Conservation (phyloP, 2,329 filamentous ascomycete genomes). For the Incumbomyces delicatus region DNA sequence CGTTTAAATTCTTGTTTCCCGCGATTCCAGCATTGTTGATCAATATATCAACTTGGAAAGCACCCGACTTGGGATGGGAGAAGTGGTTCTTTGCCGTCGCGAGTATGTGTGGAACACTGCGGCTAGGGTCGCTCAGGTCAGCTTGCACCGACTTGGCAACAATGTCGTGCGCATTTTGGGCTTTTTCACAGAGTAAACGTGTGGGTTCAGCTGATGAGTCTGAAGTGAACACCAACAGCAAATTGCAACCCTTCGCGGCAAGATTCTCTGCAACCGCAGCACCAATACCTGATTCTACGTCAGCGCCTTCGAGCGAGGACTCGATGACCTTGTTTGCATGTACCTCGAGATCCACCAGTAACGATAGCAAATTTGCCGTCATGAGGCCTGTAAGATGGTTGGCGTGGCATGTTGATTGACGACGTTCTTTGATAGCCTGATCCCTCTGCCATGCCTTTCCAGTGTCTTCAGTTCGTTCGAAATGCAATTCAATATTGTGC, state of each 20-base stretch:
- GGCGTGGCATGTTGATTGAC: conserved; percentile 14
- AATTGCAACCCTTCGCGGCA: conserved; percentile 59
- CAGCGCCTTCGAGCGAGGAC: background rate
- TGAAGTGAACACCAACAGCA: conserved; percentile 64
- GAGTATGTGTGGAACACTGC: conserved; percentile 49
- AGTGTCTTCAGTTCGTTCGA: too few species aligned
- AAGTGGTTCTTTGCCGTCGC: conserved; percentile 51
- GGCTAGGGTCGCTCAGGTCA: conserved; percentile 55
- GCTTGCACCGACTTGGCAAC: conserved; percentile 54
- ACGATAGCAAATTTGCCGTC: conserved; percentile 70
- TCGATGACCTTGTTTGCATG: conserved; percentile 9
- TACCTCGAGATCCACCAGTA: conserved; percentile 71
- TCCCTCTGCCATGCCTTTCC: conserved; percentile 6
- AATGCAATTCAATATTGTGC: too few species aligned
- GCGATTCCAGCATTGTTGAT: conserved; percentile 51
- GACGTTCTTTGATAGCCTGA: conserved; percentile 7
- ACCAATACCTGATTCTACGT: conserved; percentile 55
- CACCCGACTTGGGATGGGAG: conserved; percentile 38
- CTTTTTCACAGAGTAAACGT: conserved; percentile 44
- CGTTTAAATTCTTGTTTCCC: conserved; percentile 47
- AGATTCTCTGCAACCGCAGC: conserved; percentile 59
- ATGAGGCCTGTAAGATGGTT: conserved; percentile 31
- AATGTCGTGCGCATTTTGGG: conserved; percentile 50
- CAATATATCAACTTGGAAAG: conserved; percentile 47
- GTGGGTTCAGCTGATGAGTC: conserved; percentile 47